Conservation (phyloP, 108 stramenopile genomes). For the Cyclotella choctawhatcheeana region DNA sequence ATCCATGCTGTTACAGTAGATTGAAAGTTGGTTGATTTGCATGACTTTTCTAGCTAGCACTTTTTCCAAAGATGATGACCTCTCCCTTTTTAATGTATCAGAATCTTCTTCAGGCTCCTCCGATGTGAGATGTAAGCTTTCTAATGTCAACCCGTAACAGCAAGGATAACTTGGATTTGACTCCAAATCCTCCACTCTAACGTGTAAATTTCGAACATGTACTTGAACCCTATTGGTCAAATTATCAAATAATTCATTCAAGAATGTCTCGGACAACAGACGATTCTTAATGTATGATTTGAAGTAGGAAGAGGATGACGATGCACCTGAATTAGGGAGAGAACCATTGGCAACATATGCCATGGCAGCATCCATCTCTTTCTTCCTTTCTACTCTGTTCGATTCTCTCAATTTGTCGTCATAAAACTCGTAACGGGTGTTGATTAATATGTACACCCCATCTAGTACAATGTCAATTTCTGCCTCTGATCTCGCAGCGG, state of each 20-base stretch:
- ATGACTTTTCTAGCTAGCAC: conserved; percentile 47
- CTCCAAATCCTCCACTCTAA: conserved; percentile 69
- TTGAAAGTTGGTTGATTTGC: conserved; percentile 69
- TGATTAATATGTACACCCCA: conserved; percentile 53
- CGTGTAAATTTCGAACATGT: conserved; percentile 70
- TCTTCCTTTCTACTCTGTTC: background rate
- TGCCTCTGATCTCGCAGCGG: conserved; percentile 25
- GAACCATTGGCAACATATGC: conserved; percentile 1
- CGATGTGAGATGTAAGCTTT: conserved; percentile 71
- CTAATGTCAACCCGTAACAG: conserved; percentile 65
- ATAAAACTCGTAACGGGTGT: conserved; percentile 54
- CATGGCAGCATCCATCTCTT: conserved; percentile 16
- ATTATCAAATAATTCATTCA: conserved; percentile 49
- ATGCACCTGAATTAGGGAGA: background rate
- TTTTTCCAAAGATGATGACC: background rate
- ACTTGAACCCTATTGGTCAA: conserved; percentile 63
- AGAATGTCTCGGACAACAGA: conserved; percentile 53
- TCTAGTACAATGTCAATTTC: conserved; percentile 65
- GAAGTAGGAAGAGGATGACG: conserved; percentile 23
- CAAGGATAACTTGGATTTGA: conserved; percentile 56
- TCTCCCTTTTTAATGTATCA: background rate
- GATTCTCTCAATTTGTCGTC: conserved; percentile 44
- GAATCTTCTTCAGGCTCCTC: conserved; percentile 45
- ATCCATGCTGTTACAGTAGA: conserved; percentile 63
- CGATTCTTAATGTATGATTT: conserved; percentile 38